Conservation (phyloP, 192 early-diverging fungal genomes). For the Podila epigama region DNA sequence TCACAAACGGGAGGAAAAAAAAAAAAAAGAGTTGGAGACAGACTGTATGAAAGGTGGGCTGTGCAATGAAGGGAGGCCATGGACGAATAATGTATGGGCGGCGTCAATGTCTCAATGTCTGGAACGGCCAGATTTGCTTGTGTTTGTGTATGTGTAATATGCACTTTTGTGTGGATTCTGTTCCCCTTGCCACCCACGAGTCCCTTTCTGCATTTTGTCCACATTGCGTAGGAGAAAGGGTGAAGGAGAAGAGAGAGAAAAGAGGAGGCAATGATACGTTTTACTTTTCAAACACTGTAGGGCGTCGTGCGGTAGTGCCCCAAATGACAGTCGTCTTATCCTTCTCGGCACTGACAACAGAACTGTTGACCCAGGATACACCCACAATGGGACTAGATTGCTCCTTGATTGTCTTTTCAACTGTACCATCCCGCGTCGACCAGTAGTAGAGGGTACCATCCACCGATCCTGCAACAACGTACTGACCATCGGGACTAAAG, state of each 20-base stretch:
- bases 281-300: slow-evolving; percentile 44
- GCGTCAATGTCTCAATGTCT: too few relatives aligned
- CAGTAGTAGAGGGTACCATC: slow-evolving; percentile 87
- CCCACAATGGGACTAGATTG: slow-evolving; percentile 79
- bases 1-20: neutral
- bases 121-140: too few relatives aligned
- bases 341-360: slow-evolving; percentile 78
- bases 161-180: too few relatives aligned
- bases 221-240: neutral
- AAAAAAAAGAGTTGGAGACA: neutral
- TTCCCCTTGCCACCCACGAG: neutral
- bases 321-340: slow-evolving; percentile 66
- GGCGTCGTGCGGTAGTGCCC: slow-evolving; percentile 46
- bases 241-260: neutral
- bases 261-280: too few relatives aligned
- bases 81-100: too few relatives aligned
- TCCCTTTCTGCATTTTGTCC: neutral
- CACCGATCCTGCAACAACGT: slow-evolving; percentile 80
- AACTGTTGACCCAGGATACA: slow-evolving; percentile 68
- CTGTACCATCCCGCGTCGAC: slow-evolving; percentile 69
- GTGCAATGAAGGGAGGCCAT: neutral
- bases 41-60: neutral
- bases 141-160: too few relatives aligned
- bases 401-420: slow-evolving; percentile 72
- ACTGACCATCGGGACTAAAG: slow-evolving; percentile 88